Base-by-base conservation (phyloP, 192 early-diverging fungal species). In the Backusella luteola region DNA sequence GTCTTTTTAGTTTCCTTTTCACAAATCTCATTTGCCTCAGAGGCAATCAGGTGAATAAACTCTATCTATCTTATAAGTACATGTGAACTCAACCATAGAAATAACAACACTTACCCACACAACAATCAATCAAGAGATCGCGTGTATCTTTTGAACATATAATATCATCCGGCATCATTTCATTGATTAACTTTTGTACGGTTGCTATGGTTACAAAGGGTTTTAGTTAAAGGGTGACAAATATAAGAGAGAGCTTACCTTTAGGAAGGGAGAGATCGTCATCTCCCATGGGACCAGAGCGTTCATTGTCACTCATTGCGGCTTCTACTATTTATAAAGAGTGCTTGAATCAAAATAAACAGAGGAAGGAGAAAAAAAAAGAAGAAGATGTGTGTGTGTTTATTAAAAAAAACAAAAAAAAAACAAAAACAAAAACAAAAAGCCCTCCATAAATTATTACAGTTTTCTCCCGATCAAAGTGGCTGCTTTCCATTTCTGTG, bases 1-100 rank as follows among this genome's bases (percentile, higher is more conserved):
- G 98, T 98, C 87, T 98, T 99, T 79, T 96, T 96, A 4, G 90
- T 84, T 73, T 97, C 97, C 76, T 97, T 96, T 81, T 99, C 98
- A 82, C 96, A 98, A 39, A 94, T 91, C 71, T 98, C 96, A 82
- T 97, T 99, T 12, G 98, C 95, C 81, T 97, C 91, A 4, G 96
- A 94, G 29, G 97, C 93, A 34, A 99, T 88, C 78, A 99, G 83
- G 66, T 99, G 97, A 52, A 99, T 97, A 76, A 98, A 98, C 83
- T 99, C 97, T 94, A 76, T 12, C 6, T 38, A 66, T 19, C 41
- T 5, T 14, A 52, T 52, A 35, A 35, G 69, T 34, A 26, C 7
- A 32, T 32, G 0, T 32, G 3, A 32, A 32, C 32, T 69, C 6
- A 11, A 15, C 15, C 49, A 41, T 15, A 12, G 17, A 46, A 68